A percentile compares a stretch with the other conserved stretches of the same genome.
Evolutionary conservation across 441 rosid genomes (phyloP).

Genomic region (Erodium moschatum): DNA sequence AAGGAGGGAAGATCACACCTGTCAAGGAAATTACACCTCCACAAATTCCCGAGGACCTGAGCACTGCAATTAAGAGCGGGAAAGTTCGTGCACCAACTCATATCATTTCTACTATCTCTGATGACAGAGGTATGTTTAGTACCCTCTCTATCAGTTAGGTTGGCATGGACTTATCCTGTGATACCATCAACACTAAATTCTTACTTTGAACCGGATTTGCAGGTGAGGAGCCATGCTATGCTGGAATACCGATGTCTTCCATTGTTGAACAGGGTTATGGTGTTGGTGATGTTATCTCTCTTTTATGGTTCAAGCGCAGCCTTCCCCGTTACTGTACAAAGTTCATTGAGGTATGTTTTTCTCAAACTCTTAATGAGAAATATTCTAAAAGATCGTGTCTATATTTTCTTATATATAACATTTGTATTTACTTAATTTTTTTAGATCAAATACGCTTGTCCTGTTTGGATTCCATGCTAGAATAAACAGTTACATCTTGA

Average conservation of each 20-base stretch:
- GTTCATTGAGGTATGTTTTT: slow-evolving; percentile 55
- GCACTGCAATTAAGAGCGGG: slow-evolving; percentile 78
- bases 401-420: too few relatives aligned
- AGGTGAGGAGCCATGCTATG: slow-evolving; percentile 81
- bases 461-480: too few relatives aligned
- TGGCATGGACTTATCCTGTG: neutral
- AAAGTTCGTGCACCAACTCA: slow-evolving; percentile 96
- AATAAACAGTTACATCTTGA: too few relatives aligned
- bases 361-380: too few relatives aligned
- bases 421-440: too few relatives aligned
- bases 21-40: slow-evolving; percentile 74
- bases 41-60: slow-evolving; percentile 91
- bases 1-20: slow-evolving; percentile 57
- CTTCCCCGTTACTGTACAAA: slow-evolving; percentile 91
- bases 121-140: slow-evolving; percentile 60
- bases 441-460: too few relatives aligned
- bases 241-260: slow-evolving; percentile 94
- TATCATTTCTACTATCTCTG: slow-evolving; percentile 86
- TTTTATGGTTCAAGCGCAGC: slow-evolving; percentile 91
- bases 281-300: slow-evolving; percentile 90
- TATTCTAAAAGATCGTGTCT: too few relatives aligned
- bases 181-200: too few relatives aligned
- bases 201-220: too few relatives aligned
- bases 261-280: slow-evolving; percentile 80
- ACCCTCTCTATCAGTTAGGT: neutral